Evolutionary conservation across 805 yeast genomes (phyloP), one percentile per base, ranked within the genome.

Genomic region (Schwanniomyces sp.): DNA sequence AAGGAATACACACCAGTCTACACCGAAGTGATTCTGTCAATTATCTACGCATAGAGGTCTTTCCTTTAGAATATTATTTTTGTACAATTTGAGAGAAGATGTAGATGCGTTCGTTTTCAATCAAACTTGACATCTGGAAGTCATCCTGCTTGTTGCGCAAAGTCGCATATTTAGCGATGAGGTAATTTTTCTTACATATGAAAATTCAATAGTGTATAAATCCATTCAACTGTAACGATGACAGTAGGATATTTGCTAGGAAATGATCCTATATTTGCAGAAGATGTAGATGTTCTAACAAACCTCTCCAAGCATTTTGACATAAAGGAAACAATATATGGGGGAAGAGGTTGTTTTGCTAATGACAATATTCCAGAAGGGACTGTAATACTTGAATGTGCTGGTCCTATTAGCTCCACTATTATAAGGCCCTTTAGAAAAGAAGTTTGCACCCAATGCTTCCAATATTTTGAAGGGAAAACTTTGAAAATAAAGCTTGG

Each of bases 341-440:
- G 41, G 14, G 86, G 87, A n/a, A 68, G 88, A 46, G 88, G 87
- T 1, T 81, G 85, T 53, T 83, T 79, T 57, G 78, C 87, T 8
- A 52, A 48, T 0, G 26, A 29, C 2, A 48, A 56, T n/a, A 75
- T 84, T 11, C 63, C 72, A 11, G 54, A 59, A 29, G 79, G 70
- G 7, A 71, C 80, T 0, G 54, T 59, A 0, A 63, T 84, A 4
- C 64, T 78, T 34, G 47, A 40, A 7, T 75, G 79, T 14, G 50
- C 57, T 3, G 46, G 59, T 2, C 82, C 84, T 0, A 60, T 80
- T 34, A 76, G 85, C 8, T 65, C 74, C 12, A 69, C 80, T 1
- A 69, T 84, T 2, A 61, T 72, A 14, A 69, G 74, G 48, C 82
- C 81, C 4, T 84, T 81, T 59, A 74, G 79, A 43, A 83, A 82